Base-by-base conservation (phyloP, 192 early-diverging fungal species). In the Glomus cerebriforme region DNA sequence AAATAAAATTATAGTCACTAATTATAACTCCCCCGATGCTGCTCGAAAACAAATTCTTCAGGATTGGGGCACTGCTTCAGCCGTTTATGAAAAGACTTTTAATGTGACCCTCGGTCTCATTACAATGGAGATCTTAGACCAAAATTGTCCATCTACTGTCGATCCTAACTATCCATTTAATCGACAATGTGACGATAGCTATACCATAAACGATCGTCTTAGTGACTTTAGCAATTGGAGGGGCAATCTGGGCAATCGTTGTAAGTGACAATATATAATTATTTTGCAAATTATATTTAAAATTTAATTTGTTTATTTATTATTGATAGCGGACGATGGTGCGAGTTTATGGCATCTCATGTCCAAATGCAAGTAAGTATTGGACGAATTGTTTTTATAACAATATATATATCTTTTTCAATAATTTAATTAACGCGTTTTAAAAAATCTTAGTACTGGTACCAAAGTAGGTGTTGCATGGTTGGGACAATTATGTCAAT, bases 171-270 rank as follows among this genome's bases (percentile, higher is more conserved):
- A 83, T 17, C 59, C 82, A 9, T 98, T 96, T 96, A 98, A 98
- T 82, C 85, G 88, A 31, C 91, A 82, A 32, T 98, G 96, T 82
- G 84, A 86, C 24, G 75, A 85, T 35, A 35, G 65, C 27, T 97
- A 96, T 80, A 77, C 86, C 15, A 94, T 98, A 60, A 88, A 89
- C 31, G 54, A 87, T 31, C 88, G 96, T 12, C 82, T 98, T 58
- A 93, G 89, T 82, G 97, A 96, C 80, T 98, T 98, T 84, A 93
- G 92, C 73, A 47, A 84, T n/a, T 98, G 97, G 97, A 87, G 97
- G 73, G 93, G 93, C n/a, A 72, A 17, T 7, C 58, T 73, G 73
- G 93, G 93, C n/a, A 72, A 17, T 7, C 58, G 68, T 31, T 12
- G 63, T 64, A 64, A 64, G 29, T 64, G 17, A 64, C 12, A 15